Conservation (phyloP, 768 basidiomycete genomes). For the Suillus lakei region DNA sequence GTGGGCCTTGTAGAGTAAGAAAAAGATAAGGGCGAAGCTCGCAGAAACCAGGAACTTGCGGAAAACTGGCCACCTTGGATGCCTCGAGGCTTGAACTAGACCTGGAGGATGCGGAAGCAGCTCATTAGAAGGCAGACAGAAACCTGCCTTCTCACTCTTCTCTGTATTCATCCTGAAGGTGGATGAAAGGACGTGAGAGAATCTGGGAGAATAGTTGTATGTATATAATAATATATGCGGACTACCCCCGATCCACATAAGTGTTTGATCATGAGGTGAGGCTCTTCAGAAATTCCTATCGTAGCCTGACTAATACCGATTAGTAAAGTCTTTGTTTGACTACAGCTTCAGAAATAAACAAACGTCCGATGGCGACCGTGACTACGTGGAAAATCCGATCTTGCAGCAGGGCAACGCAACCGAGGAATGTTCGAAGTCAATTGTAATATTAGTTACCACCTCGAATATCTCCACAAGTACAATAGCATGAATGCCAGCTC, state of each 20-base stretch:
- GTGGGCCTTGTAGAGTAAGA: constrained; percentile 17
- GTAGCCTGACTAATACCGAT: no score
- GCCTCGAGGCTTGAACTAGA: constrained; percentile 8
- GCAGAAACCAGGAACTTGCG: constrained; percentile 12
- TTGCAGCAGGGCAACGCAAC: no score
- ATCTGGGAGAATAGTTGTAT: neutral
- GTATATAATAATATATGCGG: neutral
- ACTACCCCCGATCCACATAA: constrained; percentile 11
- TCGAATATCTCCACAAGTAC: no score
- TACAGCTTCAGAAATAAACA: no score
- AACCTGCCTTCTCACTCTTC: constrained; percentile 17
- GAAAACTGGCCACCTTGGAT: constrained; percentile 6
- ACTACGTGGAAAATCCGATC: no score
- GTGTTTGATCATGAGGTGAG: constrained; percentile 2
- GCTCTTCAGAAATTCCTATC: no score
- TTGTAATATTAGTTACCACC: no score
- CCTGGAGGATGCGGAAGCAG: constrained; percentile 17
- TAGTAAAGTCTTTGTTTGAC: neutral
- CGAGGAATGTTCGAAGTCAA: no score
- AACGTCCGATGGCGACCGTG: no score
- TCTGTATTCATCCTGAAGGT: constrained; percentile 19
- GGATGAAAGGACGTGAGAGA: neutral
- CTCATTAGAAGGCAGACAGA: constrained; percentile 2
- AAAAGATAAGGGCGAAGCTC: constrained; percentile 11
- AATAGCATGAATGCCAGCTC: no score